Conservation (phyloP, 225 moss, liverwort and hornwort species). For the Bryoerythrophyllum caledonicum region DNA sequence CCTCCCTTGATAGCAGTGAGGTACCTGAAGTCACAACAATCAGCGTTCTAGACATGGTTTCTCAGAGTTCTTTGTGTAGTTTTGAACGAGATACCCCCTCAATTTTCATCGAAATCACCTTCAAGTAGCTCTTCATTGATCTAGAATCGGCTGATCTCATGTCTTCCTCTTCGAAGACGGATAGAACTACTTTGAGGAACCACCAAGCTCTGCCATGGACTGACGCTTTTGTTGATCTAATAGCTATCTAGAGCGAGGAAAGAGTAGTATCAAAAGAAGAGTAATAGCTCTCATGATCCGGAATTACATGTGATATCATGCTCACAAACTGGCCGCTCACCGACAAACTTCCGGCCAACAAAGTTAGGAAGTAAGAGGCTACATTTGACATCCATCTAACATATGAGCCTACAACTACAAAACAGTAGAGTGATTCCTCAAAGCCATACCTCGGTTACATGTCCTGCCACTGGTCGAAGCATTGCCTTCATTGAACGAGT, state of each 20-base stretch:
- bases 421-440: conserved; percentile 12
- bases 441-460: conserved; percentile 24
- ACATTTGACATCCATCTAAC: conserved; percentile 16
- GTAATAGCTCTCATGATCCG: no score
- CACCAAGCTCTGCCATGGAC: no score
- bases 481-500: conserved; percentile 8
- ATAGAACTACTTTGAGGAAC: no score
- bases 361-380: not conserved
- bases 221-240: no score
- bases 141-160: no score
- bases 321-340: conserved; percentile 19
- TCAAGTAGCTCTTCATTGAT: no score
- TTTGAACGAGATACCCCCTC: no score
- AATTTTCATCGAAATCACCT: no score
- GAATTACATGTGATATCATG: not conserved
- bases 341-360: conserved; percentile 8
- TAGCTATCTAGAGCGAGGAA: no score
- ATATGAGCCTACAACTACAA: conserved; percentile 14
- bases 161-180: no score
- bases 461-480: conserved; percentile 25
- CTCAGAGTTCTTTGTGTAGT: not conserved
- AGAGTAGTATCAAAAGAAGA: no score
- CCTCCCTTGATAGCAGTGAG: conserved; percentile 29
- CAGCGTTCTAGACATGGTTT: not conserved
- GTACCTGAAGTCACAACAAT: not conserved